A percentile compares a stretch with the other conserved stretches of the same genome.
Evolutionary conservation across 305 asterid species (phyloP).

Genomic region (Fraxinus sp.): DNA sequence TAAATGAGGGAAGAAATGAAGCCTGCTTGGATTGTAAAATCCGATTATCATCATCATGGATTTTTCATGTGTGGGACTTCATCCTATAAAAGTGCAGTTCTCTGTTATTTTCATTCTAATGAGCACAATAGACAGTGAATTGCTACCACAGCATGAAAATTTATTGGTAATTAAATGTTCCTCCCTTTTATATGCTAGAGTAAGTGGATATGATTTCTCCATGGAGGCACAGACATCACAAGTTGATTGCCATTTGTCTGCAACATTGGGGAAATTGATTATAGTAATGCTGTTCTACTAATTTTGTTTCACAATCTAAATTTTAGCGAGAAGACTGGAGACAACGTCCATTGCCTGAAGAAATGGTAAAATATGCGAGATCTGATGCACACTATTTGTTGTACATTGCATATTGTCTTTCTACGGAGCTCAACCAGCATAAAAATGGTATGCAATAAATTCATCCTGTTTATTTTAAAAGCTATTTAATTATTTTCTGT

Average conservation of each 20-base stretch:
- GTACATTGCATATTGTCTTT: constrained; percentile 61
- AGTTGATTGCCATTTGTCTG: constrained; percentile 14
- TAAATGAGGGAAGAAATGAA: background rate
- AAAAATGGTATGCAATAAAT: constrained; percentile 50
- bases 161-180: background rate
- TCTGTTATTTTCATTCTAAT: background rate
- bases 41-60: background rate
- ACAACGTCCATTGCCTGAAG: constrained; percentile 81
- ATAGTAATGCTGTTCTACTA: constrained; percentile 5
- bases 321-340: constrained; percentile 97
- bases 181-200: background rate
- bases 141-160: background rate
- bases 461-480: background rate
- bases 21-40: background rate
- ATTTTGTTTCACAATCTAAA: constrained; percentile 28
- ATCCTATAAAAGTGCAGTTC: background rate
- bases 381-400: constrained; percentile 82
- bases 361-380: constrained; percentile 86
- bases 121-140: background rate
- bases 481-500: background rate
- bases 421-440: constrained; percentile 64
- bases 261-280: background rate
- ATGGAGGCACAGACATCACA: background rate
- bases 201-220: background rate
- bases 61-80: background rate